phyloP scores from a whole-genome alignment of 768 basidiomycete species.

The Mycena alexandri region DNA sequence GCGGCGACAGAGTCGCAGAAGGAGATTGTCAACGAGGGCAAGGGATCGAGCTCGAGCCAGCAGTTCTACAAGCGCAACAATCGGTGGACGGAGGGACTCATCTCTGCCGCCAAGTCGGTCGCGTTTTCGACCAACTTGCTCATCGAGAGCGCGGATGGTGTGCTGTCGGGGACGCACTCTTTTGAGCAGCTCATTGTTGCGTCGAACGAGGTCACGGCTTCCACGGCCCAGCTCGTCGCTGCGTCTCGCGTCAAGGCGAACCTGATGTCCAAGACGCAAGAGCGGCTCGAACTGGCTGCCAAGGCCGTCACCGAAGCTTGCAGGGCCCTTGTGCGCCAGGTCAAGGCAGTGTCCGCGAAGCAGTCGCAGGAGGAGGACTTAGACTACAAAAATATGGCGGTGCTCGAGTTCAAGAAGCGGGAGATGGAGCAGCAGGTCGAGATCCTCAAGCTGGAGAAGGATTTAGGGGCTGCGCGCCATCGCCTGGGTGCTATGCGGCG shows the following conservation, averaged over 20 bases:
- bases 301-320: slow-evolving; percentile 99
- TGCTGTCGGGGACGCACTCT: slow-evolving; percentile 95
- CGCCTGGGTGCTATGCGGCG: slow-evolving; percentile 87
- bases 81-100: slow-evolving; percentile 99
- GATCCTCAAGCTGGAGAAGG: slow-evolving; percentile 96
- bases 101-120: slow-evolving; percentile 97
- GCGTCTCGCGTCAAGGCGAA: slow-evolving; percentile 98
- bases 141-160: slow-evolving; percentile 98
- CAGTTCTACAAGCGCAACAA: slow-evolving; percentile 99
- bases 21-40: slow-evolving; percentile 97
- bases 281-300: slow-evolving; percentile 94
- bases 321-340: slow-evolving; percentile 95
- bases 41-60: slow-evolving; percentile 90
- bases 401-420: slow-evolving; percentile 93
- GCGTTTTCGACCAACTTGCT: slow-evolving; percentile 96
- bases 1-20: slow-evolving; percentile 98
- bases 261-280: slow-evolving; percentile 98
- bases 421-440: slow-evolving; percentile 99
- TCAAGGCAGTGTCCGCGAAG: slow-evolving; percentile 93
- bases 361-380: slow-evolving; percentile 85
- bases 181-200: slow-evolving; percentile 99
- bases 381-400: slow-evolving; percentile 93
- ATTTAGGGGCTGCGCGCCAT: slow-evolving; percentile 88
- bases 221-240: slow-evolving; percentile 98
- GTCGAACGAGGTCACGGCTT: slow-evolving; percentile 98